Base-by-base conservation (phyloP, 805 yeast species). In the Candida nemodendra region DNA sequence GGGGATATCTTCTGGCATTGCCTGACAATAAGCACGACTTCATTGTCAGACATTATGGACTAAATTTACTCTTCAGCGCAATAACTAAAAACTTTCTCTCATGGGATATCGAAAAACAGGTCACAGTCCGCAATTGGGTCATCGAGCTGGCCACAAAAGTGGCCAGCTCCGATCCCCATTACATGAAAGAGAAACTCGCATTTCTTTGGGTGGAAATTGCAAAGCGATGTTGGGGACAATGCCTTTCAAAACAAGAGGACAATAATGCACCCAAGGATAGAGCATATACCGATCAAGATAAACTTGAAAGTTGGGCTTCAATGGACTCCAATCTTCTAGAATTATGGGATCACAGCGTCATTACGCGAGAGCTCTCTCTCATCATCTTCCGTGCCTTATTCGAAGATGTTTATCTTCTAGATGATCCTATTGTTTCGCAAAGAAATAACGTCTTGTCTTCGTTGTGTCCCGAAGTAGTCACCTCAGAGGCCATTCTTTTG, bases 171-270 rank as follows among this genome's bases (percentile, higher is more conserved):
- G 97, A 91, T 58, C 96, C 98, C 5, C 91, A 88, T 59, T 95
- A 82, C 53, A 71, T 93, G 39, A 86, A 82, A 54, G 98, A 90
- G 57, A 93, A 93, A 61, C 56, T 90, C 27, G 95, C 97, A 11
- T 83, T 78, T 47, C 64, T 93, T 18, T 90, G 98, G 97, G 96
- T 86, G 0, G 82, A 85, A 28, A 69, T 93, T 6, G 95, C 96
- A 9, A 93, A 93, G 56, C 72, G 95, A 40, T 73, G 80, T 21
- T 93, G 99, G 99, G 96, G 97, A 13, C 69, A 76, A 26, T 79
- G 75, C 42, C 62, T 84, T n/a, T 70, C 56, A 8, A 48, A 50
- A 22, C 42, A 44, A 18, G 48, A 51, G 11, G 38, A 32, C 16
- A 47, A 47, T 14, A 28, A 31, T n/a, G 30, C 39, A 4, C 56